Evolutionary conservation across 371 early-diverging fungal species (phyloP), one percentile per base, ranked within the genome.

Genomic region (Apophysomyces variabilis): DNA sequence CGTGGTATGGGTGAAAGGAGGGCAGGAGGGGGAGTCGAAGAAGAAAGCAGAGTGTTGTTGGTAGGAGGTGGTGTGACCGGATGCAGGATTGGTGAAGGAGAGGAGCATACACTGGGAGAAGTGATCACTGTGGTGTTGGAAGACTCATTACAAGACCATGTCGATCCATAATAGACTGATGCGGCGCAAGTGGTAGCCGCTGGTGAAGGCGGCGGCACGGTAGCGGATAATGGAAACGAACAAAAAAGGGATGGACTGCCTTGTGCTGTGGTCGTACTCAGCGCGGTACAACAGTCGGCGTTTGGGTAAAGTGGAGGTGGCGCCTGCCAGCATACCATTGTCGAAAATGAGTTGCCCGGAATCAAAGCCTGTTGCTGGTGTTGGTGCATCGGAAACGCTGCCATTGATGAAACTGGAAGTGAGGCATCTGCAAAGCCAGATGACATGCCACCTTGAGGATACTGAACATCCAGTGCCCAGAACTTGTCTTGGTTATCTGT

Each of bases 391-490:
- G 47, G n/a, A 18, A 21, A 21, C 21, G 21, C 9, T 50, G 54
- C 21, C 16, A 50, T 50, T 16, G 16, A 50, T 21, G 54, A 50
- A 50, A 18, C 21, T 3, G 54, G 7, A 50, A 50, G 9, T 7
- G 16, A 1, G 54, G 21, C 54, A 50, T n/a, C 21, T 5, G 54
- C 9, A 21, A 50, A 21, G 9, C 21, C 54, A 7, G 54, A n/a
- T 50, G 54, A n/a, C 54, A 50, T 50, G 21, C 54, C 54, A 26
- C 21, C 54, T 50, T 50, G 54, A 50, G 54, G 8, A 21, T 50
- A 50, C 8, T 50, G 54, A 50, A 26, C 5, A 21, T 26, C 54
- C 16, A 50, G 9, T 1, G 4, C 21, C 21, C n/a, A 50, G 21
- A 50, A 21, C 11, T 50, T 50, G n/a, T 50, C 21, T 50, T 50